A percentile compares a stretch with the other conserved stretches of the same genome.
These are phyloP conservation scores for Medicago lupulina DNA, from an alignment of 306 rosid species.

Conservation along the genomic window DNA sequence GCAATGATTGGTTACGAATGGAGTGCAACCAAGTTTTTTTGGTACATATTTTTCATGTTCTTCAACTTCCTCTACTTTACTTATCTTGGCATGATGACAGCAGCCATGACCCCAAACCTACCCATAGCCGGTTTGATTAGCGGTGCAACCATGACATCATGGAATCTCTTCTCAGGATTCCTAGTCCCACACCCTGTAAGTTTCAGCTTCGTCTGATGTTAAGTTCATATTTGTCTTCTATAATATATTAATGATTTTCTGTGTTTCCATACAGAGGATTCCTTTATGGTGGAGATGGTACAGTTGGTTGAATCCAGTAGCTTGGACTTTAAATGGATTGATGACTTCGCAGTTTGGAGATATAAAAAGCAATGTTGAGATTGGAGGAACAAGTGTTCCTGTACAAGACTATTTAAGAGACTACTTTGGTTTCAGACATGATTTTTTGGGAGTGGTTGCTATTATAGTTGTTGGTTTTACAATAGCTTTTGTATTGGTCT, in stretches of 20 bases:
- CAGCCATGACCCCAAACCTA: conserved; percentile 54
- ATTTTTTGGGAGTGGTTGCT: conserved; percentile 41
- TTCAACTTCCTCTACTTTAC: conserved; percentile 58
- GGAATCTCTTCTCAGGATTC: conserved; percentile 59
- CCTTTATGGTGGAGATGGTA: conserved; percentile 58
- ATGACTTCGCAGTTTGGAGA: conserved; percentile 57
- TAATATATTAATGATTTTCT: background rate
- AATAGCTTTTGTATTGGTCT: conserved; percentile 26
- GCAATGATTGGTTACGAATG: conserved; percentile 62
- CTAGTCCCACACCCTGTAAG: conserved; percentile 55
- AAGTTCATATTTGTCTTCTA: too few species aligned
- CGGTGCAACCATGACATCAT: conserved; percentile 37
- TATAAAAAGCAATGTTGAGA: background rate
- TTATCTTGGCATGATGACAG: conserved; percentile 62
- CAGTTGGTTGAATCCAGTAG: conserved; percentile 44
- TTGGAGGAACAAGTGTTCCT: conserved; percentile 4
- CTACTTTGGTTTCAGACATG: conserved; percentile 47
- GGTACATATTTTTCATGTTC: conserved; percentile 59
- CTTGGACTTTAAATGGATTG: conserved; percentile 59
- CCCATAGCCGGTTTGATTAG: conserved; percentile 37
- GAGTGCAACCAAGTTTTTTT: conserved; percentile 42
- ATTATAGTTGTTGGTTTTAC: conserved; percentile 30
- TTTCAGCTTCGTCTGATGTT: background rate
- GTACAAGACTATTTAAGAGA: conserved; percentile 39
- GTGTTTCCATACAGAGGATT: conserved; percentile 30